Evolutionary conservation across 306 rosid species (phyloP).

Genomic region (Quercus cerris): DNA sequence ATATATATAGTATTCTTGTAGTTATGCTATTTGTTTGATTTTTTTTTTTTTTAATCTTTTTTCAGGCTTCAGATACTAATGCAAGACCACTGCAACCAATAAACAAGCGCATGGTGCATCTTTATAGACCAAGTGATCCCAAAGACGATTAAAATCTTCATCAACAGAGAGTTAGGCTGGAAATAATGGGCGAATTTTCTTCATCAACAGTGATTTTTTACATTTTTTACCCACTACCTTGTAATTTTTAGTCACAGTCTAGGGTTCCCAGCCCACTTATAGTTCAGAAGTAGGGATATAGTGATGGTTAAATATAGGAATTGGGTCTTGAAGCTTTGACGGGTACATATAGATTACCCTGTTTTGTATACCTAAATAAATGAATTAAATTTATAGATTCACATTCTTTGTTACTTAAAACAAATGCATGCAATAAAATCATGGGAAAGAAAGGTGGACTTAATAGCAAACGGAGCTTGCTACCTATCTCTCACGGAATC

Average conservation of each 20-base stretch:
- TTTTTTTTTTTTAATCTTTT: not conserved
- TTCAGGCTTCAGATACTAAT: slow-evolving; percentile 60
- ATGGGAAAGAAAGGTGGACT: no score
- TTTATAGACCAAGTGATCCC: slow-evolving; percentile 21
- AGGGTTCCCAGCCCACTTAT: not conserved
- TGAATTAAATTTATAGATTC: slow-evolving; percentile 31
- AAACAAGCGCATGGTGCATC: slow-evolving; percentile 44
- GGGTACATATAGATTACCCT: not conserved
- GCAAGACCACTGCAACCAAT: slow-evolving; percentile 66
- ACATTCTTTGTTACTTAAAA: no score
- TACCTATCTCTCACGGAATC: no score
- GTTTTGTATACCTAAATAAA: no score
- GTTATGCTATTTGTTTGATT: no score
- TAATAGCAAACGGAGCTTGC: no score
- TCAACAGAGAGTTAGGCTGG: no score
- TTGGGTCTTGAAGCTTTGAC: not conserved
- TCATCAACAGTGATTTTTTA: no score
- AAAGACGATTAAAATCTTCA: slow-evolving; percentile 12
- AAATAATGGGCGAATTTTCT: no score
- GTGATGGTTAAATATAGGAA: not conserved
- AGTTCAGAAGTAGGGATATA: not conserved
- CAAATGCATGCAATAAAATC: no score
- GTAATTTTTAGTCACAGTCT: not conserved
- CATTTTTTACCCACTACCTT: no score
- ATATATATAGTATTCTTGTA: no score